Conservation (phyloP, 1,284 basidiomycete species). For the Volvariella surrecta region DNA sequence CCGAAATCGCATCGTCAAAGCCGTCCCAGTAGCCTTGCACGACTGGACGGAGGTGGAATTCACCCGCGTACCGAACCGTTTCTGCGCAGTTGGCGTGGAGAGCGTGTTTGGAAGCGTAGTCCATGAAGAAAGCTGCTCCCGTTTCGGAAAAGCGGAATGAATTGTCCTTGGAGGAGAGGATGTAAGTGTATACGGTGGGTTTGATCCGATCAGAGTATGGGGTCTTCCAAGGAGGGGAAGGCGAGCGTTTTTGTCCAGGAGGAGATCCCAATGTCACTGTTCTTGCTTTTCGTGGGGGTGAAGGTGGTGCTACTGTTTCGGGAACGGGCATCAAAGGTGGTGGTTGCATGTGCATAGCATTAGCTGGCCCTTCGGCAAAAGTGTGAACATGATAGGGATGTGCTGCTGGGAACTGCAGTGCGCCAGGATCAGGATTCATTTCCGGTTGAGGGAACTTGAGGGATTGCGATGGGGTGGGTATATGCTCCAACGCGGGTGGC, state of each 20-base stretch:
- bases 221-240: background rate
- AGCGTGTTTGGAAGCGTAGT: conserved; percentile 70
- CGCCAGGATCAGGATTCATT: no score
- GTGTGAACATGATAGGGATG: no score
- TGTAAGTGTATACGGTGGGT: conserved; percentile 72
- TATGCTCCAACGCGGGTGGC: no score
- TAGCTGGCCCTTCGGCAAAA: no score
- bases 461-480: no score
- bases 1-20: conserved; percentile 45
- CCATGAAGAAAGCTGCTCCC: conserved; percentile 72
- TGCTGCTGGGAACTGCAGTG: no score
- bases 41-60: conserved; percentile 68
- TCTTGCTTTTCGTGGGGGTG: conserved; percentile 2
- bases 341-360: background rate
- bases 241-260: conserved; percentile 1
- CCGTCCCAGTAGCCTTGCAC: conserved; percentile 50
- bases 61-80: conserved; percentile 61
- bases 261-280: background rate
- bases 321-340: background rate
- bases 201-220: conserved; percentile 48
- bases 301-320: no score
- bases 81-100: conserved; percentile 45
- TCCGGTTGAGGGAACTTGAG: no score
- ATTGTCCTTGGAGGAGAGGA: conserved; percentile 62
- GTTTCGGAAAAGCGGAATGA: conserved; percentile 73